These are phyloP conservation scores for Cinchona pubescens DNA, from an alignment of 257 asterid species.

Conservation along the genomic window DNA sequence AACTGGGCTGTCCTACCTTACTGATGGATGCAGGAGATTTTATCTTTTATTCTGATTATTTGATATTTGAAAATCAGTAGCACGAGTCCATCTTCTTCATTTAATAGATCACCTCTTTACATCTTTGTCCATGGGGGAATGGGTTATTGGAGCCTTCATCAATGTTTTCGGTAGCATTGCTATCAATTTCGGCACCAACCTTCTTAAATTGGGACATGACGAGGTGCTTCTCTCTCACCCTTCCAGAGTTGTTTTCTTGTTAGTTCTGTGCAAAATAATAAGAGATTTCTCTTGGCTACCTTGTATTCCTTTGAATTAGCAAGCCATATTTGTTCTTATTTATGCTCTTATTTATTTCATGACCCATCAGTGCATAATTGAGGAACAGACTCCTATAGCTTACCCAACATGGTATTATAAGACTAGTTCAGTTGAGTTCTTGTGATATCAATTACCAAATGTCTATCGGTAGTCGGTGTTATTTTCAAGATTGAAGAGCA, in stretches of 20 bases:
- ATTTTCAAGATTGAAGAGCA: not conserved
- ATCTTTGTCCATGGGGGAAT: conserved; percentile 70
- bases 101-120: not conserved
- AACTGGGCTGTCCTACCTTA: conserved; percentile 2
- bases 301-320: not conserved
- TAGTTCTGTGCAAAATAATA: not conserved
- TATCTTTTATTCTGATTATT: not conserved
- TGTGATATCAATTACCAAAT: not conserved
- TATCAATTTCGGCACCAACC: conserved; percentile 96
- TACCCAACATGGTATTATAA: not conserved
- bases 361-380: not conserved
- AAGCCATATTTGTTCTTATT: not conserved
- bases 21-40: conserved; percentile 7
- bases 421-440: not conserved
- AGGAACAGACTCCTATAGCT: not conserved
- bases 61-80: not conserved
- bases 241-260: not conserved
- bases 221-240: conserved; percentile 43
- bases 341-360: not conserved
- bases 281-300: not conserved
- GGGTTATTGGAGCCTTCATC: conserved; percentile 90
- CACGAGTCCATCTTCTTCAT: not conserved
- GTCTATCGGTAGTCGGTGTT: not conserved
- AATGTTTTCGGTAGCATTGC: conserved; percentile 86
- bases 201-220: conserved; percentile 85